These are phyloP conservation scores for Fraxinus anomala DNA, from an alignment of 257 asterid species.

Conservation along the genomic window DNA sequence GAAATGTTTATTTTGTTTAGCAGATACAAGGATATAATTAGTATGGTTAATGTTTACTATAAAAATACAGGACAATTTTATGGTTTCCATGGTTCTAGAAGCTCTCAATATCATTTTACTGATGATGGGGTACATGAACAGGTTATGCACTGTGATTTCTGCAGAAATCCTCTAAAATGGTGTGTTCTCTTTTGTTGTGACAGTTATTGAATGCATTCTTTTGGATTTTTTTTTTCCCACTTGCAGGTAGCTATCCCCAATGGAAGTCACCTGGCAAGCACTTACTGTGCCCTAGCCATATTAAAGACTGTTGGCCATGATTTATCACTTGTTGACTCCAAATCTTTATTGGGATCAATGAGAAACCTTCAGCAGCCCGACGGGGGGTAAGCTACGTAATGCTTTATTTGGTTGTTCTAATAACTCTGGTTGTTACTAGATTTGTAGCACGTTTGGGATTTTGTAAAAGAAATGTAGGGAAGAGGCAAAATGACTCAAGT, in stretches of 20 bases:
- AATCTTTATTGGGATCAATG: conserved; percentile 69
- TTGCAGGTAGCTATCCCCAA: conserved; percentile 59
- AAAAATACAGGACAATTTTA: conserved; percentile 71
- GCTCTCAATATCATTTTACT: conserved; percentile 70
- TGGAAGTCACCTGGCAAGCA: conserved; percentile 96
- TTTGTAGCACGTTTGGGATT: neutral
- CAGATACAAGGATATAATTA: conserved; percentile 26
- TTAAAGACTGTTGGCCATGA: conserved; percentile 83
- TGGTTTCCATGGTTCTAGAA: conserved; percentile 96
- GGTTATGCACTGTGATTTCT: conserved; percentile 25
- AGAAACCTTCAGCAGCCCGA: conserved; percentile 84
- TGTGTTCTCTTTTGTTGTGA: conserved; percentile 2
- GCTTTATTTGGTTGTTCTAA: neutral
- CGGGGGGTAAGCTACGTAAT: conserved; percentile 61
- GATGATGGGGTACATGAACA: conserved; percentile 50
- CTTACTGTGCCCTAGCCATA: conserved; percentile 83
- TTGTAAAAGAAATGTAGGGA: neutral
- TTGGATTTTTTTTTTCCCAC: neutral
- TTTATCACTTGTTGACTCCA: conserved; percentile 59
- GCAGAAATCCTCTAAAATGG: neutral
- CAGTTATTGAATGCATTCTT: conserved; percentile 17
- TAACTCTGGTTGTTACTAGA: neutral
- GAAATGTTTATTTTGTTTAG: neutral
- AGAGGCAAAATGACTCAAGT: neutral
- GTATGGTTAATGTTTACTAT: conserved; percentile 13